These are phyloP conservation scores for Zymoseptoria crescenta DNA, from an alignment of 2,329 filamentous ascomycete genomes.

Conservation along the genomic window DNA sequence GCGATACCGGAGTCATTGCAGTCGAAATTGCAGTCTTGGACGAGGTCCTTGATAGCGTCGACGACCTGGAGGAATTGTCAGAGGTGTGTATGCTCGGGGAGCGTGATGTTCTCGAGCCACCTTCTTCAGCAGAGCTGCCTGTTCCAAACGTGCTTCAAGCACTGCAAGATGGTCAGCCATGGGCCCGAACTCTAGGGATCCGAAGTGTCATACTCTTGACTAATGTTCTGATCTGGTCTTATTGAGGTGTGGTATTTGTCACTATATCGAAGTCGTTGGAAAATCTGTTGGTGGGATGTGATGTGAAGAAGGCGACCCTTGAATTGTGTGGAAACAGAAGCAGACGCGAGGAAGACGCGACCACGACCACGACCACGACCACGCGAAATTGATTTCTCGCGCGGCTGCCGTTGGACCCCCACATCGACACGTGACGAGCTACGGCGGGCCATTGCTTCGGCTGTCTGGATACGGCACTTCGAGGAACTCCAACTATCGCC, in stretches of 20 bases:
- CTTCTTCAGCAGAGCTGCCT: conserved; percentile 93
- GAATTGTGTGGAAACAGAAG: not conserved
- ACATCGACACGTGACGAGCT: not conserved
- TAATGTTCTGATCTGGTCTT: not conserved
- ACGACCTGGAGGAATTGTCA: conserved; percentile 60
- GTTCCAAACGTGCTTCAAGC: conserved; percentile 96
- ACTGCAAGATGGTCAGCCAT: conserved; percentile 40
- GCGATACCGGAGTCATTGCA: conserved; percentile 99
- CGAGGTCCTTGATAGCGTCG: conserved; percentile 97
- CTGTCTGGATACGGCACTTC: not conserved
- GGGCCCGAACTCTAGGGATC: not conserved
- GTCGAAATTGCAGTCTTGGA: conserved; percentile 99
- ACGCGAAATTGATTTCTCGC: not conserved
- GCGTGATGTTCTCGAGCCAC: too few species aligned
- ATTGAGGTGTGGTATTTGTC: not conserved
- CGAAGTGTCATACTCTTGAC: conserved; percentile 8
- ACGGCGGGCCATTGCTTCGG: not conserved
- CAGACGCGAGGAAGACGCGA: not conserved
- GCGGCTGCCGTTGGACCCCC: not conserved
- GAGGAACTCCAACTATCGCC: not conserved
- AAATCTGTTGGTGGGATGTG: not conserved
- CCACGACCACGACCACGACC: too few species aligned
- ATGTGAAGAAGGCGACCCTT: not conserved
- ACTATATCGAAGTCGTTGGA: not conserved
- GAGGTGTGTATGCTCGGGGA: too few species aligned